A percentile compares a stretch with the other conserved stretches of the same genome.
These are phyloP conservation scores for Epichloe coenophiala DNA, from an alignment of 2,329 filamentous ascomycete species.

Conservation along the genomic window DNA sequence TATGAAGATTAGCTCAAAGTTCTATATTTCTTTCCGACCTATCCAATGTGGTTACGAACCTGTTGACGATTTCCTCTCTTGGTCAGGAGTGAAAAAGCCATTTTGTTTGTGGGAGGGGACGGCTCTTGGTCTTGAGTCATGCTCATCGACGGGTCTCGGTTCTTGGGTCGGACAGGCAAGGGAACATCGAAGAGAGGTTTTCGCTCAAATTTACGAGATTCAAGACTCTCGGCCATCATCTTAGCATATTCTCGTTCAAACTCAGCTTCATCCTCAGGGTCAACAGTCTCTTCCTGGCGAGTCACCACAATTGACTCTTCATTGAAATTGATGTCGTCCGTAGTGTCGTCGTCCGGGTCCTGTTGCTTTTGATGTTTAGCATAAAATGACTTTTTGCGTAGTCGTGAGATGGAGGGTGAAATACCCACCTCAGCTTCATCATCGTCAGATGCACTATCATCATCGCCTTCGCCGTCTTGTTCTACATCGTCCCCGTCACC, in stretches of 20 bases:
- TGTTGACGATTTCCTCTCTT: slow-evolving; percentile 94
- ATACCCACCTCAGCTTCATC: slow-evolving; percentile 43
- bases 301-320: slow-evolving; percentile 90
- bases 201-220: slow-evolving; percentile 90
- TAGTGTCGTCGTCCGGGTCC: slow-evolving; percentile 36
- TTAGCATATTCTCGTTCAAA: slow-evolving; percentile 97
- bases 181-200: slow-evolving; percentile 95
- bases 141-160: slow-evolving; percentile 39
- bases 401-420: neutral
- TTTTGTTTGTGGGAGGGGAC: slow-evolving; percentile 37
- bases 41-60: slow-evolving; percentile 28
- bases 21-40: neutral
- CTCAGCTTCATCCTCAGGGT: slow-evolving; percentile 89
- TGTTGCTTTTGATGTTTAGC: slow-evolving; percentile 14
- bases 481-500: slow-evolving; percentile 54
- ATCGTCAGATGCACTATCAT: slow-evolving; percentile 45
- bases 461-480: slow-evolving; percentile 44
- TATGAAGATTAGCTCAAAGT: neutral
- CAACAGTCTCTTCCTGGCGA: slow-evolving; percentile 75
- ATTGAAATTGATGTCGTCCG: slow-evolving; percentile 51
- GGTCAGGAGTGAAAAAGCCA: slow-evolving; percentile 93
- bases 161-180: slow-evolving; percentile 68
- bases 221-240: slow-evolving; percentile 94
- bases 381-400: neutral
- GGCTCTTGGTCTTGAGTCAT: slow-evolving; percentile 15